Conservation (phyloP, 2,329 filamentous ascomycete genomes). For the Colletotrichum sp. region DNA sequence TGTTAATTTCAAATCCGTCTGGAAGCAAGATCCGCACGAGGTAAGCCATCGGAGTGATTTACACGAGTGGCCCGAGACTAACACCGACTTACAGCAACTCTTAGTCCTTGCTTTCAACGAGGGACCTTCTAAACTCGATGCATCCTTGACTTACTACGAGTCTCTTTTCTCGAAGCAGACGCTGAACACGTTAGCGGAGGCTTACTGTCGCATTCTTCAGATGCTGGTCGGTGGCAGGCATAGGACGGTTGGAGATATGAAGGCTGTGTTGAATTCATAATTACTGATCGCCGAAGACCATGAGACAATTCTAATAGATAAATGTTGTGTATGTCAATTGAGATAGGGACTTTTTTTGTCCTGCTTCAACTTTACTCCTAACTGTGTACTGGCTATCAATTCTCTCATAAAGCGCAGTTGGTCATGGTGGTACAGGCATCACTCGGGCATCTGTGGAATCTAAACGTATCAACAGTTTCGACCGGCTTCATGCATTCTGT, state of each 20-base stretch:
- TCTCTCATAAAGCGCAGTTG: not conserved
- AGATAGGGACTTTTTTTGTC: not conserved
- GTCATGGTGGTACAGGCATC: not conserved
- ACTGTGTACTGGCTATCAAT: not conserved
- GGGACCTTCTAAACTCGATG: not conserved
- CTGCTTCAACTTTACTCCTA: accelerated
- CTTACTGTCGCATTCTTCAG: not conserved
- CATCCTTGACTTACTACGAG: conserved; percentile 1
- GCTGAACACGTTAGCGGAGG: not conserved
- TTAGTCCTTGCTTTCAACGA: conserved; percentile 1
- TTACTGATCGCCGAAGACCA: not conserved
- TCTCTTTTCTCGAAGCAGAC: not conserved
- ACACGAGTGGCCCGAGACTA: not conserved
- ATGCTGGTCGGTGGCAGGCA: not conserved
- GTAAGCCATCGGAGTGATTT: not conserved
- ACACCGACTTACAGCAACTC: not conserved
- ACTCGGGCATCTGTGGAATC: not conserved
- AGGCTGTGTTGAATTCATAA: not conserved
- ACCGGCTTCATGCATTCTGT: accelerated
- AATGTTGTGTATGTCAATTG: accelerated
- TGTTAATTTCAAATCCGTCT: not conserved
- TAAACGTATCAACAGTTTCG: not conserved
- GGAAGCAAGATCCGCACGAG: conserved; percentile 17
- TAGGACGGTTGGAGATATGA: not conserved
- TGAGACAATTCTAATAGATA: not conserved